These are phyloP conservation scores for Pythium brassicae DNA, from an alignment of 352 stramenopile species.

Conservation along the genomic window DNA sequence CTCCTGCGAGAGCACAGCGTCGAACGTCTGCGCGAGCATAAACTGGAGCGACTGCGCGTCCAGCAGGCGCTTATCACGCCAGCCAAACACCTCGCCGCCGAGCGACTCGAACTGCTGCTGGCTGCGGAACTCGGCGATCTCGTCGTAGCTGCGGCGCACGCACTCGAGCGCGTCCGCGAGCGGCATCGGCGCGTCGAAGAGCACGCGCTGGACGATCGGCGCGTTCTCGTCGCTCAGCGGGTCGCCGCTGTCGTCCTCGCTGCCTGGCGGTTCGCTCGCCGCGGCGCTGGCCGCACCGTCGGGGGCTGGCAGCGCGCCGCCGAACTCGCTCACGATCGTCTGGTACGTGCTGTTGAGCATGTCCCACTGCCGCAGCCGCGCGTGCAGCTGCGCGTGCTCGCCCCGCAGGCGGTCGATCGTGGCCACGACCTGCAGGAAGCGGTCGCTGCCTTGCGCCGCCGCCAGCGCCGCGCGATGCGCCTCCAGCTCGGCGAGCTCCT, in stretches of 20 bases:
- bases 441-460: constrained; percentile 9
- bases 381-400: constrained; percentile 31
- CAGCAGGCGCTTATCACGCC: constrained; percentile 38
- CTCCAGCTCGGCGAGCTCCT: constrained; percentile 43
- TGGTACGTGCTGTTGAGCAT: constrained; percentile 58
- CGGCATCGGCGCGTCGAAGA: constrained; percentile 34
- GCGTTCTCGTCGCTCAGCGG: constrained; percentile 14
- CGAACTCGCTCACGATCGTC: constrained; percentile 43
- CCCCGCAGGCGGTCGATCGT: constrained; percentile 44
- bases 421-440: constrained; percentile 28
- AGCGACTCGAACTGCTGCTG: constrained; percentile 39
- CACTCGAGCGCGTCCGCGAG: constrained; percentile 33
- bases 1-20: constrained; percentile 32
- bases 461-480: constrained; percentile 20
- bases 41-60: constrained; percentile 46
- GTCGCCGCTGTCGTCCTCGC: constrained; percentile 3
- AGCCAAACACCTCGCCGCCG: constrained; percentile 45
- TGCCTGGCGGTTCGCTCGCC: neutral
- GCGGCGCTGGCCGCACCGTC: neutral
- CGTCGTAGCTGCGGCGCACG: constrained; percentile 48
- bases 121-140: constrained; percentile 55
- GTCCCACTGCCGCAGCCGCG: constrained; percentile 31
- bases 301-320: neutral
- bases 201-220: constrained; percentile 49
- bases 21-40: constrained; percentile 55